Evolutionary conservation across 2,329 filamentous ascomycete genomes (phyloP).

Genomic region (Seiridium cupressi): DNA sequence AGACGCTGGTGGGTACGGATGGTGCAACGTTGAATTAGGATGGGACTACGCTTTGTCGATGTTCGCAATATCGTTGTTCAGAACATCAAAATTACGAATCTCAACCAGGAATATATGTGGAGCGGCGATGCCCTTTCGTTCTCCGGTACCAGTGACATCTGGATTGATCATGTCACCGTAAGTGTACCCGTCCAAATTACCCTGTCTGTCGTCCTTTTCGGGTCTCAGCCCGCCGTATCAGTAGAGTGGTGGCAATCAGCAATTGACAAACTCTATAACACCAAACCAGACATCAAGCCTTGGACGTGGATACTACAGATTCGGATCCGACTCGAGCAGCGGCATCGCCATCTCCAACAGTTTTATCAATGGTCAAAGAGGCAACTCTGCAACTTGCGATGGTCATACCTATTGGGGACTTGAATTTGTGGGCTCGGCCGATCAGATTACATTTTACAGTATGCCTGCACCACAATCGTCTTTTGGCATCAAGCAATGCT

Average conservation of each 20-base stretch:
- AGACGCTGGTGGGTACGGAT: slow-evolving; percentile 44
- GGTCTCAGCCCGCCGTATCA: too few relatives aligned
- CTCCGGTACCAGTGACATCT: slow-evolving; percentile 37
- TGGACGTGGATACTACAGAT: slow-evolving; percentile 41
- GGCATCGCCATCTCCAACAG: slow-evolving; percentile 45
- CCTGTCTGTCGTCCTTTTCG: too few relatives aligned
- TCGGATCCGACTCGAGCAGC: slow-evolving; percentile 28
- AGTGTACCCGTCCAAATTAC: background rate
- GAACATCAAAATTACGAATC: slow-evolving; percentile 50
- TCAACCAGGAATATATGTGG: slow-evolving; percentile 57
- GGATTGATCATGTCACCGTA: slow-evolving; percentile 20
- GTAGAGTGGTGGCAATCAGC: too few relatives aligned
- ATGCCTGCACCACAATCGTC: background rate
- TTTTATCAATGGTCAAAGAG: slow-evolving; percentile 41
- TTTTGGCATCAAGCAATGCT: background rate
- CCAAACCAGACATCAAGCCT: slow-evolving; percentile 30
- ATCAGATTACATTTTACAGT: slow-evolving; percentile 3
- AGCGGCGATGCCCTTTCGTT: slow-evolving; percentile 50
- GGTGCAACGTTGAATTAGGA: slow-evolving; percentile 54
- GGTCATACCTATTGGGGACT: slow-evolving; percentile 42
- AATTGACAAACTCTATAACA: too few relatives aligned
- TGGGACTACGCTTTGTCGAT: slow-evolving; percentile 47
- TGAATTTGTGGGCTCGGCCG: background rate
- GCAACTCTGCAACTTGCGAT: slow-evolving; percentile 41
- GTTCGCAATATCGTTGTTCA: slow-evolving; percentile 58